These are phyloP conservation scores for Albophoma yamanashiensis DNA, from an alignment of 2,329 filamentous ascomycete genomes.

Conservation along the genomic window DNA sequence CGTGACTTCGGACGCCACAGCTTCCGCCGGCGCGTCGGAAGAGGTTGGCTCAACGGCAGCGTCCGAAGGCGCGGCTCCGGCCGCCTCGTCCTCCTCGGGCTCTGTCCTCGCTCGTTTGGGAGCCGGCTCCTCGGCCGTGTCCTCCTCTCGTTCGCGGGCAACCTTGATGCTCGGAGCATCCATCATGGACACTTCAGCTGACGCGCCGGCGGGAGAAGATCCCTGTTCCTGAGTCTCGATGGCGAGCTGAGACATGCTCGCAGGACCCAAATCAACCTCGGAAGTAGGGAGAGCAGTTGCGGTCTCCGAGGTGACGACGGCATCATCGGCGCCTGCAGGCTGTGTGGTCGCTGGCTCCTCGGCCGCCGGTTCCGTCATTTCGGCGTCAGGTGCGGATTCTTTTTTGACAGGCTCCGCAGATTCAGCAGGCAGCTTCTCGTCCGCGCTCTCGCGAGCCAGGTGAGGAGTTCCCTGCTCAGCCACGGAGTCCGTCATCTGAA, in stretches of 20 bases:
- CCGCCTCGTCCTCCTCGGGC: conserved; percentile 28
- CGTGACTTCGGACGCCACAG: conserved; percentile 3
- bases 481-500: conserved; percentile 13
- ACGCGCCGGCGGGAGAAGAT: conserved; percentile 14
- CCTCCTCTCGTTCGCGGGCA: conserved; percentile 68
- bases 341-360: conserved; percentile 9
- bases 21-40: not conserved
- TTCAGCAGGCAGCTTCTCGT: not conserved
- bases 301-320: conserved; percentile 5
- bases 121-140: conserved; percentile 52
- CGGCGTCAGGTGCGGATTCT: conserved; percentile 9
- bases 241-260: conserved; percentile 26
- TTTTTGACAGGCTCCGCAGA: not conserved
- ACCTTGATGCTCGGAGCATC: conserved; percentile 50
- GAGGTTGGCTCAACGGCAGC: not conserved
- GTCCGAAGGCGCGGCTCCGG: conserved; percentile 9
- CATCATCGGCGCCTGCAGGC: conserved; percentile 4
- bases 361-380: conserved; percentile 14
- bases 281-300: conserved; percentile 13
- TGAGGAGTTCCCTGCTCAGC: conserved; percentile 5
- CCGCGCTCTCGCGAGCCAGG: not conserved
- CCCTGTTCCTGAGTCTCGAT: conserved; percentile 23
- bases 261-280: conserved; percentile 24
- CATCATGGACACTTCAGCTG: conserved; percentile 39
- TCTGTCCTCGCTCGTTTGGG: conserved; percentile 77